phyloP scores from a whole-genome alignment of 371 early-diverging fungal species.

The Mucor velutinosus region DNA sequence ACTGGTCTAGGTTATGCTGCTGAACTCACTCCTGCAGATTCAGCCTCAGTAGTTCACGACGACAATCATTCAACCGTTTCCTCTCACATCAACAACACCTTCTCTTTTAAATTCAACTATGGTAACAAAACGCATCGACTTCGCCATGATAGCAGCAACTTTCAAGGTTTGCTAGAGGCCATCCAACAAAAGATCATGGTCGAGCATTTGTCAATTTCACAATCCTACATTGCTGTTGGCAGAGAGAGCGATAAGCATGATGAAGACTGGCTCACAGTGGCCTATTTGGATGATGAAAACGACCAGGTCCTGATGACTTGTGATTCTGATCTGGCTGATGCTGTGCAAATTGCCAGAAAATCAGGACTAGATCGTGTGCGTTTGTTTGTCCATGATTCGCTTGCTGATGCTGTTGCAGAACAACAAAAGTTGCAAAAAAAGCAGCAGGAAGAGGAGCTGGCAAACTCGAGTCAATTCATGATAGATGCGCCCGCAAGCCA shows the following conservation, averaged over 20 bases:
- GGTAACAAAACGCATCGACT: conserved; percentile 75
- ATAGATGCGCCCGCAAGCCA: conserved; percentile 14
- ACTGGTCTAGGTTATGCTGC: conserved; percentile 35
- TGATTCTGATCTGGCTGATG: conserved; percentile 79
- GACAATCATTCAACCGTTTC: conserved; percentile 28
- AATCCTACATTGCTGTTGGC: conserved; percentile 19
- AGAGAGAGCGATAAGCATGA: conserved; percentile 10
- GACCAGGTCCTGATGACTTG: conserved; percentile 78
- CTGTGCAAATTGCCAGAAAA: conserved; percentile 74
- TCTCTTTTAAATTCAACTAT: conserved; percentile 81
- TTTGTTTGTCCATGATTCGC: conserved; percentile 54
- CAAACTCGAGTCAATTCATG: not conserved
- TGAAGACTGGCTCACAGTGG: conserved; percentile 60
- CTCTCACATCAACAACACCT: conserved; percentile 39
- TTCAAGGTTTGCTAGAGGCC: conserved; percentile 49
- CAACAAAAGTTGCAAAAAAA: conserved; percentile 8
- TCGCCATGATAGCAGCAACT: conserved; percentile 54
- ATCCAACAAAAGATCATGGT: conserved; percentile 43
- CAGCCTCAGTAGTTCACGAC: conserved; percentile 34
- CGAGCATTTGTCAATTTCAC: conserved; percentile 31
- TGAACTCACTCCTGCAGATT: conserved; percentile 36
- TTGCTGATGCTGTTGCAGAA: conserved; percentile 17
- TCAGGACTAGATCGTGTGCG: conserved; percentile 75
- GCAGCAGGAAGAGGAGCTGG: conserved; percentile 7
- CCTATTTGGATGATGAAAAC: conserved; percentile 87